These are phyloP conservation scores for Fusarium sp. DNA, from an alignment of 2,329 filamentous ascomycete species.

Conservation along the genomic window DNA sequence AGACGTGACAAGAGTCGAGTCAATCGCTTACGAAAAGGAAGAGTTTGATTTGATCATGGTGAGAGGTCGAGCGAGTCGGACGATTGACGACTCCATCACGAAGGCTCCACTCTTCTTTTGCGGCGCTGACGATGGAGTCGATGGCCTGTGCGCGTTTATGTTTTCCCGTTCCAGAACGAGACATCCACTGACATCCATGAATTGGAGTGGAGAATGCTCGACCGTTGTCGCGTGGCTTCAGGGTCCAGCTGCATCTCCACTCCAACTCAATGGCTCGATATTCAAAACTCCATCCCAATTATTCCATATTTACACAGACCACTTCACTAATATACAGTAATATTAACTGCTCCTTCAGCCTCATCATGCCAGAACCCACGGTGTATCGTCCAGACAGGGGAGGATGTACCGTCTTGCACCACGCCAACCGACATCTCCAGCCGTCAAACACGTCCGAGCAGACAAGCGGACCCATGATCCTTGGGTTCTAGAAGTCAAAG, in stretches of 20 bases:
- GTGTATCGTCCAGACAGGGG: not conserved
- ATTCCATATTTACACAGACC: constrained; percentile 19
- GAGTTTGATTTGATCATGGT: constrained; percentile 27
- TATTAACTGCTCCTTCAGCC: constrained; percentile 15
- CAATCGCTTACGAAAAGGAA: constrained; percentile 21
- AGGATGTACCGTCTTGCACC: constrained; percentile 33
- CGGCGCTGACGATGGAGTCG: not conserved
- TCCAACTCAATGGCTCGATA: constrained; percentile 1
- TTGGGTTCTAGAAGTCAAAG: constrained; percentile 21
- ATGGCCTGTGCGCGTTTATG: constrained; percentile 38
- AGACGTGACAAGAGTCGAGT: constrained; percentile 1
- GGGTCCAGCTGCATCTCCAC: constrained; percentile 32
- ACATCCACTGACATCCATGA: not conserved
- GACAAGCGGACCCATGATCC: constrained; percentile 11
- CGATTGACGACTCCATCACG: constrained; percentile 29
- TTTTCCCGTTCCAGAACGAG: constrained; percentile 27
- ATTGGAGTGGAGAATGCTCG: constrained; percentile 5
- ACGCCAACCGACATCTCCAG: constrained; percentile 12
- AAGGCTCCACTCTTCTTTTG: constrained; percentile 6
- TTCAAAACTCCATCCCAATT: constrained; percentile 9
- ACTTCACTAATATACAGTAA: constrained; percentile 15
- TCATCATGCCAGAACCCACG: constrained; percentile 16
- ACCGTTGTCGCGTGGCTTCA: constrained; percentile 12
- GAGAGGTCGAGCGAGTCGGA: constrained; percentile 4
- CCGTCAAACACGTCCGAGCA: constrained; percentile 2